Evolutionary conservation across 1,139 yeast species (phyloP), one percentile per base, ranked within the genome.

Genomic region (Wickerhamiella pararugosa): DNA sequence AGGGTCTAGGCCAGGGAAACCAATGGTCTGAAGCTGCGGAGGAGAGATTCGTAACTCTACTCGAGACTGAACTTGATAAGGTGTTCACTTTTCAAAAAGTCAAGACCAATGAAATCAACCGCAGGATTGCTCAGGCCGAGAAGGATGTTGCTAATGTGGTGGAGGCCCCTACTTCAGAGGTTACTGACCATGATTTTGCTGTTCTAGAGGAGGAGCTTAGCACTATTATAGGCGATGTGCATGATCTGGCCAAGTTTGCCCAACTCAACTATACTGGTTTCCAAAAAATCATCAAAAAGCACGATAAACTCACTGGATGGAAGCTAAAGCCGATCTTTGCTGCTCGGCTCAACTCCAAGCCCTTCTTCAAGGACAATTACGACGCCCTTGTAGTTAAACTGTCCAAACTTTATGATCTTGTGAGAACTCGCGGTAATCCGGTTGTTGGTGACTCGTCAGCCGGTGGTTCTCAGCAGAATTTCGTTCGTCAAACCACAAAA

Each of bases 401-500:
- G 46, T 84, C 96, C 6, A 82, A 79, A 54, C 69, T 84, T 45
- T 90, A 90, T 55, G 97, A 92, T 58, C 66, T 87, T 51, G 97
- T 90, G 26, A 75, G 98, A 60, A 90, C 96, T 1, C 74, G 94
- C 53, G 98, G 98, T 52, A 81, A 84, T 56, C 97, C 98, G 21
- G 82, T 84, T 36, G 72, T 75, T 55, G 97, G 97, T 49, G 98
- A 90, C 63, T 76, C 94, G 1, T 61, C 96, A 4, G 96, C 98
- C 15, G 98, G 98, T 56, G 98, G 98, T 36, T 72, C 82, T 35
- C 97, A 87, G 67, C 98, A 92, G 62, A 92, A 90, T 66, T 90
- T 90, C 56, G 97, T 90, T 40, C 79, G 98, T 63, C 98, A 90
- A 64, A 90, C 98, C 15, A 90, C 98, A 15, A 90, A 90, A 58